Percentiles rank a stretch among this genome's conserved stretches.
phyloP scores from a whole-genome alignment of 306 rosid species.

The Pterocarpus macrocarpus region DNA sequence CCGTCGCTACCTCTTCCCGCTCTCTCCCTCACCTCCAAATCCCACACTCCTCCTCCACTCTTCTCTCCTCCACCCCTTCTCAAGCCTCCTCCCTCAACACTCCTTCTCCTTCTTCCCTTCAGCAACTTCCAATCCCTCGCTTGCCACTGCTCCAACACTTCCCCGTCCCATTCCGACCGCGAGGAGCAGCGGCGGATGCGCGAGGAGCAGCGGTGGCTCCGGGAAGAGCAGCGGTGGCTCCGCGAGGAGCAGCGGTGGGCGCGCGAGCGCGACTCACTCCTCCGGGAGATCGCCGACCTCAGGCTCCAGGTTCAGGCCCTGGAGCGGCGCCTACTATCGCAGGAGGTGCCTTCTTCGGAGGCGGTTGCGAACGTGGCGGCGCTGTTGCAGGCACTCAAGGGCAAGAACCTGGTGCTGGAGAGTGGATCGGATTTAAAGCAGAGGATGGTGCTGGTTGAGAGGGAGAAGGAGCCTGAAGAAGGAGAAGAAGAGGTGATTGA shows the following conservation, averaged over 20 bases:
- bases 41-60: not conserved
- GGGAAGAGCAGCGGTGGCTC: conserved; percentile 86
- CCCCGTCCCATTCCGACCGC: conserved; percentile 48
- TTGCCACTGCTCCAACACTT: conserved; percentile 45
- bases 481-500: conserved; percentile 46
- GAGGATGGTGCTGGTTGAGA: conserved; percentile 56
- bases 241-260: conserved; percentile 85
- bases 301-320: conserved; percentile 65
- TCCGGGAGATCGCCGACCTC: conserved; percentile 72
- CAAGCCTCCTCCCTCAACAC: conserved; percentile 28
- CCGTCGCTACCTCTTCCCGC: not conserved
- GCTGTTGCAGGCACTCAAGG: conserved; percentile 73
- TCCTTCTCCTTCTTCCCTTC: conserved; percentile 40
- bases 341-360: conserved; percentile 58
- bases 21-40: not conserved
- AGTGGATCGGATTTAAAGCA: conserved; percentile 52
- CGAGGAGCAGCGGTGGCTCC: conserved; percentile 91
- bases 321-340: conserved; percentile 53
- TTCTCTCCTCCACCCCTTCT: conserved; percentile 31
- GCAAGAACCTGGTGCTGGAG: conserved; percentile 69
- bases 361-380: conserved; percentile 54
- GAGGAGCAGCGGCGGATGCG: conserved; percentile 83
- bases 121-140: conserved; percentile 48
- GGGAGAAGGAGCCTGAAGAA: conserved; percentile 45
- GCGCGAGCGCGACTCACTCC: conserved; percentile 76